These are phyloP conservation scores for Globisporangium mamillatum DNA, from an alignment of 352 stramenopile species.

Conservation along the genomic window DNA sequence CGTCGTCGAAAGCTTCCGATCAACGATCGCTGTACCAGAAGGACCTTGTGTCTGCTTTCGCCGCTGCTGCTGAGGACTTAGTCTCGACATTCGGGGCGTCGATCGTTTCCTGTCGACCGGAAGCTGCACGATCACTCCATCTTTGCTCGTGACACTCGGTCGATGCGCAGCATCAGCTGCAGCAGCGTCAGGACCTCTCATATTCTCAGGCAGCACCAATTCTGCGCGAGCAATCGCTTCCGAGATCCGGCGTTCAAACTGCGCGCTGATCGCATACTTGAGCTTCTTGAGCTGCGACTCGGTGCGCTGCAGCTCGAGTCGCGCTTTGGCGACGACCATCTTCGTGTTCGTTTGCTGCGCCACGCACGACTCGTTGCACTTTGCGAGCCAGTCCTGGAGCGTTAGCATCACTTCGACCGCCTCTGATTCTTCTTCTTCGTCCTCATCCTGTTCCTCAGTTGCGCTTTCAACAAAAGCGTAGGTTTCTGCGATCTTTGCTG, in stretches of 20 bases:
- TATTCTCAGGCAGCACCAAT: neutral
- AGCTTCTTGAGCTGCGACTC: conserved; percentile 61
- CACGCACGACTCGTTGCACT: conserved; percentile 54
- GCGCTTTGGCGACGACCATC: conserved; percentile 35
- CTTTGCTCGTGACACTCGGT: neutral
- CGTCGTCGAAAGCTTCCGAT: conserved; percentile 39
- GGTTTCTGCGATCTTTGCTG: conserved; percentile 37
- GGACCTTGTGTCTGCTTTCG: conserved; percentile 6
- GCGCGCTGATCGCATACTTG: conserved; percentile 44
- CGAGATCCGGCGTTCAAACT: conserved; percentile 53
- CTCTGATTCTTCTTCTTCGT: conserved; percentile 17
- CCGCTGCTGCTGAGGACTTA: neutral
- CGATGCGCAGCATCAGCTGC: neutral
- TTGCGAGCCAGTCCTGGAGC: conserved; percentile 55
- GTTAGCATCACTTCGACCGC: conserved; percentile 34
- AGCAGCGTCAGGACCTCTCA: neutral
- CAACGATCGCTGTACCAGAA: neutral
- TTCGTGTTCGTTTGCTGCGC: conserved; percentile 36
- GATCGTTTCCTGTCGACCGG: neutral
- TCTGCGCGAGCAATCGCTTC: conserved; percentile 40
- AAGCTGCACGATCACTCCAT: conserved; percentile 9
- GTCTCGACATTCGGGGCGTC: conserved; percentile 6
- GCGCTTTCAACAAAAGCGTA: conserved; percentile 23
- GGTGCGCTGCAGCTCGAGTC: conserved; percentile 46
- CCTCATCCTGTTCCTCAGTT: conserved; percentile 21